These are phyloP conservation scores for Mycena polygramma DNA, from an alignment of 768 basidiomycete species.

Conservation along the genomic window DNA sequence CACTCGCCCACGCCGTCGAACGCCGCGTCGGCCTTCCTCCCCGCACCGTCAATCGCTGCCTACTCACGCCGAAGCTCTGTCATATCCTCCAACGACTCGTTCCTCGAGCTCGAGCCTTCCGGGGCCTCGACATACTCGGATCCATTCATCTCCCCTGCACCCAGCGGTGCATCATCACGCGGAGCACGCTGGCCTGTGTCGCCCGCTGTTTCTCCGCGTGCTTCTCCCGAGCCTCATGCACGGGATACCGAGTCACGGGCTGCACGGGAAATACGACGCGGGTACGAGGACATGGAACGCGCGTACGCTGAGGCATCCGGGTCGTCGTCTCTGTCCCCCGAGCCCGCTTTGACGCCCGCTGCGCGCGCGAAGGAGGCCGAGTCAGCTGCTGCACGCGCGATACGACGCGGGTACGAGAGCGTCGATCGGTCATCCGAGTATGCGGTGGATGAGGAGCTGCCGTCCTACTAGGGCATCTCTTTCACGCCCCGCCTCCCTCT, in stretches of 20 bases:
- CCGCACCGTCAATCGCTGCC: conserved; percentile 15
- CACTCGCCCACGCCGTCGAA: conserved; percentile 30
- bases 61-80: conserved; percentile 22
- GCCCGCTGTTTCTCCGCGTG: background rate
- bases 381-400: conserved; percentile 33
- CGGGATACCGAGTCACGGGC: conserved; percentile 27
- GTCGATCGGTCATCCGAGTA: conserved; percentile 36
- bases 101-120: conserved; percentile 21
- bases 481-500: background rate
- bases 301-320: conserved; percentile 15
- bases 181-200: conserved; percentile 13
- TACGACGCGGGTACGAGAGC: conserved; percentile 32
- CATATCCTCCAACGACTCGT: conserved; percentile 25
- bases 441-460: conserved; percentile 33
- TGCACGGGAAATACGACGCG: conserved; percentile 20
- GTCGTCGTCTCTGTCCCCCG: background rate
- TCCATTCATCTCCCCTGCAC: conserved; percentile 24
- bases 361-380: conserved; percentile 30
- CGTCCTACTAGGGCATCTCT: conserved; percentile 20
- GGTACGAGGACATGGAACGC: conserved; percentile 27
- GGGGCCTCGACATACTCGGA: conserved; percentile 15
- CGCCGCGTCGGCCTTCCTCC: conserved; percentile 15
- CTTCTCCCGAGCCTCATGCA: conserved; percentile 9
- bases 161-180: conserved; percentile 11
- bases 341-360: conserved; percentile 26